A percentile compares a stretch with the other conserved stretches of the same genome.
These are phyloP conservation scores for Thyridium curvatum DNA, from an alignment of 2,329 filamentous ascomycete species.

Conservation along the genomic window DNA sequence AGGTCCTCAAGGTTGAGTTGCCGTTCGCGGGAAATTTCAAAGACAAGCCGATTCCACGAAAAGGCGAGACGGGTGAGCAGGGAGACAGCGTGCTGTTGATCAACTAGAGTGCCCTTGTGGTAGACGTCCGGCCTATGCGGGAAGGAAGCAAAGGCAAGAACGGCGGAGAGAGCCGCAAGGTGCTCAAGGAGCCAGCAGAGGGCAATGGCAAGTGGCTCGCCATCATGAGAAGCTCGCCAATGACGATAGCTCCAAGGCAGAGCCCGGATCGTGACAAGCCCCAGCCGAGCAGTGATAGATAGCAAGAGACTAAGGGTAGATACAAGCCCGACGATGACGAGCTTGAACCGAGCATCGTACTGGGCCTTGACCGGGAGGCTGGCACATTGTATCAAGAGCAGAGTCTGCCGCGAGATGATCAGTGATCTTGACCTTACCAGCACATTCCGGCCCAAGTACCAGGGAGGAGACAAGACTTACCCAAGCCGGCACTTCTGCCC, in stretches of 20 bases:
- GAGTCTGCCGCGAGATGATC: constrained; percentile 6
- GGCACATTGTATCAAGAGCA: constrained; percentile 19
- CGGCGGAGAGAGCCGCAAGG: constrained; percentile 11
- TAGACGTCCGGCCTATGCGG: constrained; percentile 26
- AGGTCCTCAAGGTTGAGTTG: constrained; percentile 23
- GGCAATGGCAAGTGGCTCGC: constrained; percentile 5
- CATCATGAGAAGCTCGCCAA: too few species aligned
- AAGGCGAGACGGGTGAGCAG: constrained; percentile 19
- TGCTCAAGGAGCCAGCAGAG: constrained; percentile 20
- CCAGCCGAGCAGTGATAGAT: constrained; percentile 18
- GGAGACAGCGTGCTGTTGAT: constrained; percentile 25
- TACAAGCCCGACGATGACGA: constrained; percentile 16
- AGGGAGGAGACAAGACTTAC: constrained; percentile 6
- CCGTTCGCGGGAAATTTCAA: constrained; percentile 18
- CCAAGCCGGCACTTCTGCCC: constrained; percentile 16
- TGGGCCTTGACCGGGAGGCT: constrained; percentile 18
- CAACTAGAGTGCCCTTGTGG: constrained; percentile 19
- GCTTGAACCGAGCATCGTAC: constrained; percentile 17
- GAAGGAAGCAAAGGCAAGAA: constrained; percentile 19
- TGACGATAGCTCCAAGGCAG: too few species aligned
- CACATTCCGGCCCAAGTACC: neutral
- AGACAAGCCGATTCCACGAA: constrained; percentile 23
- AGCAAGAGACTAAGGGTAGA: constrained; percentile 14
- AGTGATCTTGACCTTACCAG: too few species aligned
- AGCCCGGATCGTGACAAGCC: constrained; percentile 3